These are phyloP conservation scores for Carex parvula DNA, from an alignment of 176 grass and related monocot species.

Conservation along the genomic window DNA sequence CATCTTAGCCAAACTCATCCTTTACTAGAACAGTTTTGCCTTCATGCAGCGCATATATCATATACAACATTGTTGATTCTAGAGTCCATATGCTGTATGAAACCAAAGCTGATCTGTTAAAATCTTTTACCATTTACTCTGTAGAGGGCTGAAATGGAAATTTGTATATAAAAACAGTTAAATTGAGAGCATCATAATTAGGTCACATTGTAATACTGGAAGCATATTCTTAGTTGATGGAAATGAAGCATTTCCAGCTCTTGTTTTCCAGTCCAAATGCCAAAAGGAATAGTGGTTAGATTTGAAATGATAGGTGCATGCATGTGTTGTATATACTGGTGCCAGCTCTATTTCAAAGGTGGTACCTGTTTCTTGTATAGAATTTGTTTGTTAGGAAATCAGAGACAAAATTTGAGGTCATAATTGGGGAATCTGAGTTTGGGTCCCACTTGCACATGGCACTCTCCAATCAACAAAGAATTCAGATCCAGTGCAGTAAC, in stretches of 20 bases:
- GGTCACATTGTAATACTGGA: not conserved
- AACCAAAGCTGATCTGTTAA: no score
- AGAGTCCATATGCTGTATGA: no score
- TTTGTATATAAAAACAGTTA: not conserved
- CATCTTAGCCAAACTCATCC: no score
- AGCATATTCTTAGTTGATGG: constrained; percentile 6
- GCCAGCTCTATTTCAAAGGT: constrained; percentile 1
- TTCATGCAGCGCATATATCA: no score
- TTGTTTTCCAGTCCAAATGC: constrained; percentile 3
- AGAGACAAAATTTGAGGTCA: not conserved
- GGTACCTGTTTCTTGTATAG: not conserved
- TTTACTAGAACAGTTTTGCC: no score
- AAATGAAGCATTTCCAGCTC: not conserved
- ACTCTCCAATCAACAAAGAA: no score
- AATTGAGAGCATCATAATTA: not conserved
- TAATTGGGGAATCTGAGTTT: not conserved
- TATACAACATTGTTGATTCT: no score
- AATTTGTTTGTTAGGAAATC: constrained; percentile 1
- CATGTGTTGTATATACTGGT: constrained; percentile 8
- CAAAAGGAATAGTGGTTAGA: not conserved
- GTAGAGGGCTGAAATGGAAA: not conserved
- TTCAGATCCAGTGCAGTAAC: no score
- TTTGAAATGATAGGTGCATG: not conserved
- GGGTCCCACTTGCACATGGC: not conserved
- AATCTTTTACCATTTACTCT: not conserved